Evolutionary conservation across 1,284 basidiomycete genomes (phyloP).

Genomic region (Phellopilus nigrolimitatus): DNA sequence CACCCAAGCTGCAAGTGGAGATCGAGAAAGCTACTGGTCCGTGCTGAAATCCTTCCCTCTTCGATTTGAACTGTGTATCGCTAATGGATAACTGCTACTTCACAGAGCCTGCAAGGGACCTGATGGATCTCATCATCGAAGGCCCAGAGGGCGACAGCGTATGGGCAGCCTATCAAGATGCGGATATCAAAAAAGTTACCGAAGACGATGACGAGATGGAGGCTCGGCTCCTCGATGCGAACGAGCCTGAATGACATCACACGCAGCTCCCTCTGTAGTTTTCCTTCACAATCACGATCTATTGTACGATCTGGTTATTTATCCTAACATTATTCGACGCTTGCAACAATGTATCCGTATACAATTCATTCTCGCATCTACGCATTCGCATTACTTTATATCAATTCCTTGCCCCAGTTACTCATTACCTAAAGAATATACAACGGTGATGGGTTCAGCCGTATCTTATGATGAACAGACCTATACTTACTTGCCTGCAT

Average conservation of each 20-base stretch:
- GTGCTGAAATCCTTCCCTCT: conserved; percentile 18
- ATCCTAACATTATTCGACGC: not conserved
- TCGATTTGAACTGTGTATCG: not conserved
- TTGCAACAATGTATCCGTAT: conserved; percentile 10
- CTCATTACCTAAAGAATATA: conserved; percentile 12
- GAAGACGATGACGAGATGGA: conserved; percentile 48
- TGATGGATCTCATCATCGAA: conserved; percentile 69
- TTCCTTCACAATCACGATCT: not conserved
- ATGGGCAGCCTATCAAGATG: conserved; percentile 61
- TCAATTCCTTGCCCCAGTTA: conserved; percentile 8
- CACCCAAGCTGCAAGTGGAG: conserved; percentile 37
- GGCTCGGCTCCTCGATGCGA: conserved; percentile 27
- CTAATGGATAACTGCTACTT: not conserved
- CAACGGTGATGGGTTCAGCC: not conserved
- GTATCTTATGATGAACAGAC: not conserved
- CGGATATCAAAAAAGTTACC: conserved; percentile 36
- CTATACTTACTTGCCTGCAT: conserved; percentile 28
- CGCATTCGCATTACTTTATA: conserved; percentile 1
- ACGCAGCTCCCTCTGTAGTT: conserved; percentile 24
- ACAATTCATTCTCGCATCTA: not conserved
- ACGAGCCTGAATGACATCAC: conserved; percentile 9
- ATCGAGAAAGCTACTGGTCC: conserved; percentile 52
- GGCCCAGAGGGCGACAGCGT: conserved; percentile 71
- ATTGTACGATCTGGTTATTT: conserved; percentile 19
- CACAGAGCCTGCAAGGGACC: conserved; percentile 59